Percentiles rank a stretch among this genome's conserved stretches.
phyloP scores from a whole-genome alignment of 2,329 filamentous ascomycete genomes.

The Taxawa tesnikishii region DNA sequence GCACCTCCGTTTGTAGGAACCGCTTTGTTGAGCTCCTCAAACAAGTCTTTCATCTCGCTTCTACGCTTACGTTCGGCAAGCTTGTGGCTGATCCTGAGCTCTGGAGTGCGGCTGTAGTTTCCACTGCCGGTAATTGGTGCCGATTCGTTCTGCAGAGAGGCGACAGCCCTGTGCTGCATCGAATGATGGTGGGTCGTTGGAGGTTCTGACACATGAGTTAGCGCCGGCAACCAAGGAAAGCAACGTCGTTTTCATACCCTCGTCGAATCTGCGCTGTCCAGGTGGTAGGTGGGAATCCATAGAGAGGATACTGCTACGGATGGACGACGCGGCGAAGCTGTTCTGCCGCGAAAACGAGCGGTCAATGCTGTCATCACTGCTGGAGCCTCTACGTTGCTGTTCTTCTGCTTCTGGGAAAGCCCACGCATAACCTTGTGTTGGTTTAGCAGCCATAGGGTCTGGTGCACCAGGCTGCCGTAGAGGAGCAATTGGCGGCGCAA shows the following conservation, averaged over 20 bases:
- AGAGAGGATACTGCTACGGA: constrained; percentile 70
- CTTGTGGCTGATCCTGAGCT: constrained; percentile 73
- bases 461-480: constrained; percentile 53
- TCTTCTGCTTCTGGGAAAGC: constrained; percentile 57
- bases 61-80: constrained; percentile 71
- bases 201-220: constrained; percentile 18
- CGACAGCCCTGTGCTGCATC: constrained; percentile 61
- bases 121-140: constrained; percentile 42
- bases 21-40: constrained; percentile 65
- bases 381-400: constrained; percentile 26
- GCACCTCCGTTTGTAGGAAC: constrained; percentile 71
- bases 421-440: constrained; percentile 74
- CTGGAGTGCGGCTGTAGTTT: constrained; percentile 72
- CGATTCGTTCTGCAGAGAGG: constrained; percentile 48
- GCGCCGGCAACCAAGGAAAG: constrained; percentile 5
- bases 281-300: constrained; percentile 59
- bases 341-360: constrained; percentile 55
- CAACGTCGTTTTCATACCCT: constrained; percentile 34
- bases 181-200: constrained; percentile 57
- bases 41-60: constrained; percentile 81
- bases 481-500: constrained; percentile 61
- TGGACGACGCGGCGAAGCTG: constrained; percentile 63
- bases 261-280: constrained; percentile 61
- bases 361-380: constrained; percentile 33
- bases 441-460: constrained; percentile 55